Percentiles rank a stretch among this genome's conserved stretches.
These are phyloP conservation scores for Jaenimonas drosophilae DNA, from an alignment of 208 protist species.

Conservation along the genomic window DNA sequence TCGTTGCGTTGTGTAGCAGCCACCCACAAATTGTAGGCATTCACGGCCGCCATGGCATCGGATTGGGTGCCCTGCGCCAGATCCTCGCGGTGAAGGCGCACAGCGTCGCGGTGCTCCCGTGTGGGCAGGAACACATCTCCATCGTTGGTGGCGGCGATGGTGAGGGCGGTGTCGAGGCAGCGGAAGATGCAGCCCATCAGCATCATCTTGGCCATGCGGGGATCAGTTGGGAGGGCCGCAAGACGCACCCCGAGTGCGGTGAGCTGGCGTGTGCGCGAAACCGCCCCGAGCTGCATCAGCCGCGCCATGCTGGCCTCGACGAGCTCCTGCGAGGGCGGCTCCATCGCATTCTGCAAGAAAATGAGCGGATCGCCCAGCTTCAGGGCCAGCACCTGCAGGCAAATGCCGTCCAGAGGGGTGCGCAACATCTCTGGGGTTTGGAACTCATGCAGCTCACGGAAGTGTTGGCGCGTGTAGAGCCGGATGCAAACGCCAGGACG, in stretches of 20 bases:
- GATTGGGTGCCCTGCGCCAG: conserved; percentile 62
- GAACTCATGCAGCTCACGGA: conserved; percentile 67
- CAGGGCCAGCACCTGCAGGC: conserved; percentile 73
- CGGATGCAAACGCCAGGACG: conserved; percentile 90
- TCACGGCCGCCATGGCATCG: conserved; percentile 77
- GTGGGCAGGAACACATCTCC: conserved; percentile 48
- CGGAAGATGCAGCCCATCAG: conserved; percentile 83
- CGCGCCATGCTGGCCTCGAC: conserved; percentile 55
- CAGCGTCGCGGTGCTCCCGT: conserved; percentile 33
- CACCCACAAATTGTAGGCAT: conserved; percentile 89
- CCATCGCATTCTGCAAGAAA: conserved; percentile 66
- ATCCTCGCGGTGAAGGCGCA: conserved; percentile 64
- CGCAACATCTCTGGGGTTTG: conserved; percentile 93
- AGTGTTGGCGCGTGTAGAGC: conserved; percentile 85
- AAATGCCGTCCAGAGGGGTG: conserved; percentile 89
- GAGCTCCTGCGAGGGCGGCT: conserved; percentile 45
- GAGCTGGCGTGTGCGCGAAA: conserved; percentile 64
- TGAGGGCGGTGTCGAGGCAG: conserved; percentile 92
- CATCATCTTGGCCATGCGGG: conserved; percentile 86
- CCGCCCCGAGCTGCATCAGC: conserved; percentile 67
- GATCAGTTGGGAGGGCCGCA: conserved; percentile 64
- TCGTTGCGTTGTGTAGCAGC: conserved; percentile 22
- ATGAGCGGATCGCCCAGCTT: conserved; percentile 46
- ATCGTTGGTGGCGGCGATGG: conserved; percentile 76
- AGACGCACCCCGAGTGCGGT: conserved; percentile 82